Base-by-base conservation (phyloP, 768 basidiomycete species). In the Tricholoma terreum region DNA sequence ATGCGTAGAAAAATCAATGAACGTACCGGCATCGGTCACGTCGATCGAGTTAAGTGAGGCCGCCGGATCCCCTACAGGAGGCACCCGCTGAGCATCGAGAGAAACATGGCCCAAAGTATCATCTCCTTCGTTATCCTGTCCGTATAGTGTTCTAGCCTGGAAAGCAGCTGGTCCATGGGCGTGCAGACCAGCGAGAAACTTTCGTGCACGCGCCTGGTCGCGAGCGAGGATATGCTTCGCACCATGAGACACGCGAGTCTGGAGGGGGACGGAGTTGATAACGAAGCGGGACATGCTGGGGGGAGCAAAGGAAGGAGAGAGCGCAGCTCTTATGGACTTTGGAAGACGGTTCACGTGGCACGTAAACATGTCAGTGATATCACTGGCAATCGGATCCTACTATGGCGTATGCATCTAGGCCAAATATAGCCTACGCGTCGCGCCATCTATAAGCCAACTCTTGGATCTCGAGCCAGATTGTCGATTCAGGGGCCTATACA, bases 191-290 rank as follows among this genome's bases (percentile, higher is more conserved):
- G 75, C 70, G n/a, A 84, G 63, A 61, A 86, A 61, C 73, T 82
- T 86, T 68, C 76, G 68, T 10, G 84, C 83, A 14, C 85, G 79
- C 45, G 75, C 75, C 58, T 74, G 71, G 67, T 86, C 84, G 65
- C 79, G 78, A 27, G 79, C 75, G 46, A 85, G 68, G 60, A 85
- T 73, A 33, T 81, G 74, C 63, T 69, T 75, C 15, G 76, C 80
- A 43, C 77, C 76, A n/a, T 70, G 59, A 58, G 66, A 68, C 63
- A 85, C 53, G 60, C 75, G 75, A 36, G 80, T 73, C 21, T 73
- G 65, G 69, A 85, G 82, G 27, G 78, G 80, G 46, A 82, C 52
- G 6, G 76, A 68, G 46, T 67, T 71, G 59, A 75, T 63, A 19
- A 75, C 57, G 43, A 66, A 54, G 62, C 63, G 67, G 42, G 79